Evolutionary conservation across 768 basidiomycete genomes (phyloP), one percentile per base, ranked within the genome.

Genomic region (Calocybe indica): DNA sequence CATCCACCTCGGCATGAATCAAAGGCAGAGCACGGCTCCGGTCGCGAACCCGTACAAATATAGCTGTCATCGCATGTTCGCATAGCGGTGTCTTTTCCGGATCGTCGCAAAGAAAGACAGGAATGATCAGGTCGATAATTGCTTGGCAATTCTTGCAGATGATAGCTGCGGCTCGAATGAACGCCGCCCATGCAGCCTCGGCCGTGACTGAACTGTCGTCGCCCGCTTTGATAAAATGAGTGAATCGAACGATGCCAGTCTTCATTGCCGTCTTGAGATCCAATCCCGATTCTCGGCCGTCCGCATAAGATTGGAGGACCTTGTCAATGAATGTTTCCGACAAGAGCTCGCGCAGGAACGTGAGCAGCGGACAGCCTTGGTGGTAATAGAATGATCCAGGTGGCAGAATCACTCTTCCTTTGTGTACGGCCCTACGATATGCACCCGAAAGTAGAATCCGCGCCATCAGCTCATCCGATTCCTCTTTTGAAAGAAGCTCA

Each of bases 201-300:
- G 56, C 39, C n/a, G 53, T 57, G 37, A 53, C 40, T 7, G 38
- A 53, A 5, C 47, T 48, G 43, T 61, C 58, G 40, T 62, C 64
- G 8, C 40, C 52, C 40, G 50, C 47, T 40, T 52, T 52, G 29
- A 37, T 58, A 44, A 62, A 68, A 46, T 68, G 65, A 4, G 66
- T 66, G 52, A 67, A 67, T 33, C 59, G 55, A 12, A 68, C 45
- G 22, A 42, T 41, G 7, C 62, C 56, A 15, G 58, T 41, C 38
- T 52, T 34, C 55, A 65, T 63, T 12, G 54, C 58, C 8, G 55
- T 45, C 31, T 43, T 34, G 12, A 43, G 22, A 9, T 10, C 35
- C 4, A 5, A 12, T 12, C 22, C 30, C 31, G n/a, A 32, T 5
- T 30, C 10, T n/a, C 31, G 28, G 35, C 35, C 35, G 15, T 43